Evolutionary conservation across 1,284 basidiomycete genomes (phyloP).

Genomic region (Puccinia horiana): DNA sequence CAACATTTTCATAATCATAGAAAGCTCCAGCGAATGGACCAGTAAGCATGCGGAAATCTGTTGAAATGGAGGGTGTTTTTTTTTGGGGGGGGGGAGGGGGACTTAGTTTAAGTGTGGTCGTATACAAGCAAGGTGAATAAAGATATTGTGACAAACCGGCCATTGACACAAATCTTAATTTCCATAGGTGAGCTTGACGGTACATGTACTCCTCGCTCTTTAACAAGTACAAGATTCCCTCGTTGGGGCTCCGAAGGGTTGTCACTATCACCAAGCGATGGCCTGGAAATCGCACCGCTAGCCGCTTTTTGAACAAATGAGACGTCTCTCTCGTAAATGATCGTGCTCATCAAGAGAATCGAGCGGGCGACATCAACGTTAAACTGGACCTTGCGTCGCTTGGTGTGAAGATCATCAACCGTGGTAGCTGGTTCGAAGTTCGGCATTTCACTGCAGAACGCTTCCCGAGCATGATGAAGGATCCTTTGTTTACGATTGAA

Average conservation of each 20-base stretch:
- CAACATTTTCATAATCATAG: slow-evolving; percentile 18
- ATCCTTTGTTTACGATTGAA: slow-evolving; percentile 25
- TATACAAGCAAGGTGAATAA: no score
- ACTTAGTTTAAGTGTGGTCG: background rate
- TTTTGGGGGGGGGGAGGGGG: no score
- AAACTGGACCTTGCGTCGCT: slow-evolving; percentile 26
- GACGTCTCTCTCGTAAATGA: slow-evolving; percentile 35
- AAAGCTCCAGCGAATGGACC: slow-evolving; percentile 44
- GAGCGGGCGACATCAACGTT: slow-evolving; percentile 40
- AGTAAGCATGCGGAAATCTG: slow-evolving; percentile 28
- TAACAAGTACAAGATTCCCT: slow-evolving; percentile 25
- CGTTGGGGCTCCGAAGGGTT: slow-evolving; percentile 15
- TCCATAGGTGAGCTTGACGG: slow-evolving; percentile 21
- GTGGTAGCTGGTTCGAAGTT: slow-evolving; percentile 19
- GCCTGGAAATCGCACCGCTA: slow-evolving; percentile 23
- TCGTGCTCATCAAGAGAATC: slow-evolving; percentile 41
- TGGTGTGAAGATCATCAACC: slow-evolving; percentile 2
- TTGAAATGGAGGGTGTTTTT: background rate
- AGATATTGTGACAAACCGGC: slow-evolving; percentile 24
- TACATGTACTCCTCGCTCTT: slow-evolving; percentile 41
- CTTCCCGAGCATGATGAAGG: slow-evolving; percentile 25
- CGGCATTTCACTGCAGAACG: slow-evolving; percentile 8
- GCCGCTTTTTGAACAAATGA: slow-evolving; percentile 15
- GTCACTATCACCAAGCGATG: slow-evolving; percentile 21
- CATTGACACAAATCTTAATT: slow-evolving; percentile 35